These are phyloP conservation scores for Chimonanthus praecox DNA, from an alignment of 164 flowering plant genomes.

Conservation along the genomic window DNA sequence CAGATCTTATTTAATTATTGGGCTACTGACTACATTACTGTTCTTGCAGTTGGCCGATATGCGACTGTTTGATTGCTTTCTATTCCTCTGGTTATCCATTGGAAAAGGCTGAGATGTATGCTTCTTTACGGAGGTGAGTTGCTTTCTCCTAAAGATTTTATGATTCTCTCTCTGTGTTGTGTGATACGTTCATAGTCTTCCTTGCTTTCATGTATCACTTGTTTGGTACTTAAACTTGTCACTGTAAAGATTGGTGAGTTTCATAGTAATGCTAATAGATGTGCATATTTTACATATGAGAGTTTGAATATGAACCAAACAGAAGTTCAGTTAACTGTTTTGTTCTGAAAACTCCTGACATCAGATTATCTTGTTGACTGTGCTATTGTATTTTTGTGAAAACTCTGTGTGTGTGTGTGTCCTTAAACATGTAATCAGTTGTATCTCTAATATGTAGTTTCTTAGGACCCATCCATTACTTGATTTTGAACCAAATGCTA, in stretches of 20 bases:
- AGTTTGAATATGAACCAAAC: no score
- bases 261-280: not conserved
- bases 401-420: not conserved
- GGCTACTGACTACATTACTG: slow-evolving; percentile 7
- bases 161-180: not conserved
- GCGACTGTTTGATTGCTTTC: slow-evolving; percentile 98
- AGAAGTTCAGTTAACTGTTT: no score
- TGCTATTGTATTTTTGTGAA: not conserved
- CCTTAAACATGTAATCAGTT: not conserved
- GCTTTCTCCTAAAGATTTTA: not conserved
- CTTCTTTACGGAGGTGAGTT: slow-evolving; percentile 81
- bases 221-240: not conserved
- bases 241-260: not conserved
- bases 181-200: not conserved
- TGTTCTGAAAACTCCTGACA: not conserved
- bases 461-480: not conserved
- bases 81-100: slow-evolving; percentile 96
- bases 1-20: not conserved
- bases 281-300: not conserved
- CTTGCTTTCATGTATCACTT: not conserved
- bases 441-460: not conserved
- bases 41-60: slow-evolving; percentile 86
- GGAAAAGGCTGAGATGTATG: slow-evolving; percentile 90
- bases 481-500: not conserved
- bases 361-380: not conserved